Conservation (phyloP, 139 green algal species). For the Asterochloris sp. region DNA sequence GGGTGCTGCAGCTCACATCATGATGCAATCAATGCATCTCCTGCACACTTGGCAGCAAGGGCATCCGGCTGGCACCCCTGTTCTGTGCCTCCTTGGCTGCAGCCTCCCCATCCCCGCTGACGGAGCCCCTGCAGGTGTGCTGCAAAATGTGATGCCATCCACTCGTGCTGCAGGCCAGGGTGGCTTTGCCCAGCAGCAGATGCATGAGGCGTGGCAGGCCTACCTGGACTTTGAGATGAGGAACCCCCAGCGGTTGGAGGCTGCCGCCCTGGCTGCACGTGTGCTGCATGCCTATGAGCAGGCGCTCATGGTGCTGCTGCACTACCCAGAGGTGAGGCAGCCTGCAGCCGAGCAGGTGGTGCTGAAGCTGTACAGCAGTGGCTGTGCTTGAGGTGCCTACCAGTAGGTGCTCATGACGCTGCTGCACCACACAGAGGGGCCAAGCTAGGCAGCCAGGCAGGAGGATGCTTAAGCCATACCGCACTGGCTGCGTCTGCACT, state of each 20-base stretch:
- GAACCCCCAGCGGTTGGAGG: constrained; percentile 72
- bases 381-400: too few relatives aligned
- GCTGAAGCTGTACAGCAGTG: too few relatives aligned
- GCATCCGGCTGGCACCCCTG: too few relatives aligned
- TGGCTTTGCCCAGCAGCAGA: constrained; percentile 48
- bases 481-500: too few relatives aligned
- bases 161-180: constrained; percentile 40
- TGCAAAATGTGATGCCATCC: not conserved
- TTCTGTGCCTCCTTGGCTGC: too few relatives aligned
- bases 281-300: constrained; percentile 84
- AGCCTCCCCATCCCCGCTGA: not conserved
- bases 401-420: too few relatives aligned
- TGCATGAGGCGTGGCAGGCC: constrained; percentile 57
- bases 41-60: not conserved
- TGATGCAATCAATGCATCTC: too few relatives aligned
- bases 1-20: too few relatives aligned
- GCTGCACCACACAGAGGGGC: too few relatives aligned
- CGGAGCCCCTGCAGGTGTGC: not conserved
- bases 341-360: not conserved
- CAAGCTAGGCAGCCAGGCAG: too few relatives aligned
- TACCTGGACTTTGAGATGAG: constrained; percentile 74
- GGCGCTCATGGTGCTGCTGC: constrained; percentile 63
- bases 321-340: constrained; percentile 67
- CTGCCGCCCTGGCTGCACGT: constrained; percentile 29
- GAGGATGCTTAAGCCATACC: too few relatives aligned